phyloP scores from a whole-genome alignment of 106 monocot species.

The Acorus gramineus region DNA sequence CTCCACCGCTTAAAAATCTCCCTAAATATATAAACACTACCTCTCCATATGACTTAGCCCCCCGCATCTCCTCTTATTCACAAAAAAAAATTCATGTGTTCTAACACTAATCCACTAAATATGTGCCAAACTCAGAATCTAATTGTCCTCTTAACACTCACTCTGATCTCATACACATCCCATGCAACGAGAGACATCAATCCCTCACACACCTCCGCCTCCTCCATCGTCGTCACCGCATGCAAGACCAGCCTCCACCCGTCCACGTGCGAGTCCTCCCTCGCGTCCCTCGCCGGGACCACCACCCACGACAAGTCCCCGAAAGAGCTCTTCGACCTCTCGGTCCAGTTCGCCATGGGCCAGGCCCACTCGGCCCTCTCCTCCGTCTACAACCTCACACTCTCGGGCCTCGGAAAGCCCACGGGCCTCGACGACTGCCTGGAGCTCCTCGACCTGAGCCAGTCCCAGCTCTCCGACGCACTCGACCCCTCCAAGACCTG shows the following conservation, averaged over 20 bases:
- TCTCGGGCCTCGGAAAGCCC: constrained; percentile 2
- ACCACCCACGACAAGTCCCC: neutral
- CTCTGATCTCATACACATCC: no score
- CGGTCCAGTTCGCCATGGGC: constrained; percentile 38
- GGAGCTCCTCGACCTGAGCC: constrained; percentile 47
- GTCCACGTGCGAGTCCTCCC: constrained; percentile 19
- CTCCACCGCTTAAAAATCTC: no score
- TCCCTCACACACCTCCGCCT: neutral
- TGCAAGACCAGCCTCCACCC: constrained; percentile 43
- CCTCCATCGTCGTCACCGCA: neutral
- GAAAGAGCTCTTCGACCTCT: constrained; percentile 28
- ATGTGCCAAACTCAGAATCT: no score
- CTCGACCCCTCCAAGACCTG: neutral
- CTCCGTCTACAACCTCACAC: constrained; percentile 28
- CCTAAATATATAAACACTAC: no score
- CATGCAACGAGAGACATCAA: no score
- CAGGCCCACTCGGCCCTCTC: constrained; percentile 19
- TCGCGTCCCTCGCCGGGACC: constrained; percentile 10
- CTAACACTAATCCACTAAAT: no score
- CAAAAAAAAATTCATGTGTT: no score
- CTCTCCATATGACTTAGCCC: no score
- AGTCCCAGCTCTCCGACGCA: constrained; percentile 37
- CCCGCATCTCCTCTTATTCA: no score
- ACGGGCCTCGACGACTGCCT: constrained; percentile 47
- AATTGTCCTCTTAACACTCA: no score